Percentiles rank a stretch among this genome's conserved stretches.
These are phyloP conservation scores for Fusarium bulbicola DNA, from an alignment of 2,329 filamentous ascomycete species.

Conservation along the genomic window DNA sequence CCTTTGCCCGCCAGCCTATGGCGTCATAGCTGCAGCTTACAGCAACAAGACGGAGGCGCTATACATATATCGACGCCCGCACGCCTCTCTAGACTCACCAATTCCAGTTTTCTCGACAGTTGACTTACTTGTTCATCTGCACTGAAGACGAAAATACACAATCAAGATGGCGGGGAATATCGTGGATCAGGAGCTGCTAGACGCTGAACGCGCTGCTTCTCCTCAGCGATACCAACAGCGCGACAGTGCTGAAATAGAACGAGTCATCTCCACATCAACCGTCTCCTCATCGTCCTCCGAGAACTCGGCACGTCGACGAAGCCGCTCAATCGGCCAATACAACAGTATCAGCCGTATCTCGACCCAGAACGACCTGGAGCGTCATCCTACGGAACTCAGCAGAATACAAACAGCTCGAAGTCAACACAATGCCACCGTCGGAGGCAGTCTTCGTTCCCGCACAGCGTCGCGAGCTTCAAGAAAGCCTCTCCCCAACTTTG, in stretches of 20 bases:
- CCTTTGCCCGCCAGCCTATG: conserved; percentile 13
- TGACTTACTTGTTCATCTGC: neutral
- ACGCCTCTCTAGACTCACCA: neutral
- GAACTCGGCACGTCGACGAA: conserved; percentile 24
- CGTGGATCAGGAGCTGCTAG: conserved; percentile 63
- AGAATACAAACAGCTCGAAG: conserved; percentile 76
- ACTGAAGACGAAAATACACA: neutral
- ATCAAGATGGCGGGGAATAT: conserved; percentile 56
- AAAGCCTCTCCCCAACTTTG: conserved; percentile 73
- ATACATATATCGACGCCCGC: conserved; percentile 13
- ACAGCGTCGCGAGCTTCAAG: conserved; percentile 57
- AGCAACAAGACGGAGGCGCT: conserved; percentile 3
- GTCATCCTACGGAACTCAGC: conserved; percentile 73
- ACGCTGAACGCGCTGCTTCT: conserved; percentile 65
- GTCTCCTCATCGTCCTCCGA: conserved; percentile 61
- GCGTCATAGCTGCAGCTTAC: conserved; percentile 37
- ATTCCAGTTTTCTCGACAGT: neutral
- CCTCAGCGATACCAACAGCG: conserved; percentile 51
- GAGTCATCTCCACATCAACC: conserved; percentile 62
- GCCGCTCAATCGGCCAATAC: conserved; percentile 39
- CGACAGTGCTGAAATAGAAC: conserved; percentile 66
- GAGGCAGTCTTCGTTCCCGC: conserved; percentile 53
- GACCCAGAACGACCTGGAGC: conserved; percentile 73
- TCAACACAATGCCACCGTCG: conserved; percentile 79
- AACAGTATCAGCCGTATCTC: conserved; percentile 68